Percentiles rank a stretch among this genome's conserved stretches.
phyloP scores from a whole-genome alignment of 768 basidiomycete species.

The Filobasidium wieringae region DNA sequence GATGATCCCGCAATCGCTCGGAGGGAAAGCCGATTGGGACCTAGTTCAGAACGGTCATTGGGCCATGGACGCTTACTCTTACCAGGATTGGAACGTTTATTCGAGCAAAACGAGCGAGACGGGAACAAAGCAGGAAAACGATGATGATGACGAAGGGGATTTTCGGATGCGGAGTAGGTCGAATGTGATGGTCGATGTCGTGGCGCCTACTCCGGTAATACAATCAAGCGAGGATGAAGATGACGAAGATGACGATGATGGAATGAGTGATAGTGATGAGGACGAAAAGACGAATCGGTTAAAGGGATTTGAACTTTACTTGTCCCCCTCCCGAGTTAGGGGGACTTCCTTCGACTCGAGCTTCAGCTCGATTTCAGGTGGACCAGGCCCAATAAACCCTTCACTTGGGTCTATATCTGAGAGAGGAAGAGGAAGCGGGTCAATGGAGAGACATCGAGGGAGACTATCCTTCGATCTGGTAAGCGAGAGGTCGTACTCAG shows the following conservation, averaged over 20 bases:
- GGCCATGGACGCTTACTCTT: not conserved
- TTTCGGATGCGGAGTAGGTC: no score
- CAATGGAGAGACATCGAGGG: not conserved
- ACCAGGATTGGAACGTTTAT: not conserved
- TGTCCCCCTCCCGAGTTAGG: not conserved
- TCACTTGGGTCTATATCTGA: no score
- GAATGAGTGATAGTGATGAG: constrained; percentile 7
- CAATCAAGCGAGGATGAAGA: not conserved
- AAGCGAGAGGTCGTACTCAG: constrained; percentile 27
- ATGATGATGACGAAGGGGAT: not conserved
- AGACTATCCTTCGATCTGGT: constrained; percentile 1
- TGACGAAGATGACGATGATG: constrained; percentile 10
- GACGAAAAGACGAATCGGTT: not conserved
- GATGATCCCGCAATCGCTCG: constrained; percentile 17
- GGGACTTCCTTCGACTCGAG: not conserved
- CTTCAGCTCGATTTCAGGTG: not conserved
- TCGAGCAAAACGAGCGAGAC: not conserved
- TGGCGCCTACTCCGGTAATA: not conserved
- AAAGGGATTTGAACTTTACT: not conserved
- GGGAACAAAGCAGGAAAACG: not conserved
- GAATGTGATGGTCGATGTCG: not conserved
- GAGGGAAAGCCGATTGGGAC: not conserved
- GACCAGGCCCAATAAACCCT: no score
- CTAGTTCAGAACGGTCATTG: constrained; percentile 9
- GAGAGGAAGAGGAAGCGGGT: no score